Conservation (phyloP, 2,329 filamentous ascomycete genomes). For the Reticulascus tulasneorum region DNA sequence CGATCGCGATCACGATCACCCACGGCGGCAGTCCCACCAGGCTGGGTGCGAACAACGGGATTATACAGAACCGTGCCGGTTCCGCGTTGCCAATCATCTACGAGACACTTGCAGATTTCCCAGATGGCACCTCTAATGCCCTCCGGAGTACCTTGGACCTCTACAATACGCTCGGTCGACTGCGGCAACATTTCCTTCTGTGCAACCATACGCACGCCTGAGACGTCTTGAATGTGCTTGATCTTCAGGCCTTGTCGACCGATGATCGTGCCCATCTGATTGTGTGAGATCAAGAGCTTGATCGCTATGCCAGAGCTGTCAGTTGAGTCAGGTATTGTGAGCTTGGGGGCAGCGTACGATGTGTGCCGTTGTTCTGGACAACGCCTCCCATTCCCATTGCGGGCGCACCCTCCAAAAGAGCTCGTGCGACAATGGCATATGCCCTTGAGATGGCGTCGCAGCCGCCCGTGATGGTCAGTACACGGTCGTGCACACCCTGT, state of each 20-base stretch:
- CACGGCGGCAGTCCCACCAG: conserved; percentile 43
- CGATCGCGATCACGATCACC: conserved; percentile 23
- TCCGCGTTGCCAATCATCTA: conserved; percentile 96
- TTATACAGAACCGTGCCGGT: conserved; percentile 98
- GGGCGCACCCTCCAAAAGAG: conserved; percentile 87
- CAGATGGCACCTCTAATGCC: conserved; percentile 94
- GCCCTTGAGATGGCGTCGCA: conserved; percentile 87
- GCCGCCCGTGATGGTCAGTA: conserved; percentile 89
- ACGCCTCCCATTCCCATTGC: conserved; percentile 95
- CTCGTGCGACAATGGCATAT: conserved; percentile 88
- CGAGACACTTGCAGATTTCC: conserved; percentile 98
- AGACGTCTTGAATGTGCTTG: conserved; percentile 97
- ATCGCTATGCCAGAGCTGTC: conserved; percentile 59
- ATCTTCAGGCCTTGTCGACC: conserved; percentile 95
- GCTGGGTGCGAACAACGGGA: conserved; percentile 83
- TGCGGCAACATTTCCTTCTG: conserved; percentile 99
- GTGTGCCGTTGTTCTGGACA: conserved; percentile 81
- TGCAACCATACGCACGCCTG: conserved; percentile 96
- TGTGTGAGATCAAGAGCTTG: conserved; percentile 97
- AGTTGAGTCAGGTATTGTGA: conserved; percentile 8
- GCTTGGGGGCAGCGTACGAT: conserved; percentile 64
- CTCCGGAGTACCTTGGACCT: conserved; percentile 90
- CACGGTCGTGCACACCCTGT: conserved; percentile 93
- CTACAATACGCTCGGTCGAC: conserved; percentile 95
- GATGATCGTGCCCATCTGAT: conserved; percentile 99